A percentile compares a stretch with the other conserved stretches of the same genome.
Evolutionary conservation across 2,329 filamentous ascomycete species (phyloP).

Genomic region (Alternaria metachromatica): DNA sequence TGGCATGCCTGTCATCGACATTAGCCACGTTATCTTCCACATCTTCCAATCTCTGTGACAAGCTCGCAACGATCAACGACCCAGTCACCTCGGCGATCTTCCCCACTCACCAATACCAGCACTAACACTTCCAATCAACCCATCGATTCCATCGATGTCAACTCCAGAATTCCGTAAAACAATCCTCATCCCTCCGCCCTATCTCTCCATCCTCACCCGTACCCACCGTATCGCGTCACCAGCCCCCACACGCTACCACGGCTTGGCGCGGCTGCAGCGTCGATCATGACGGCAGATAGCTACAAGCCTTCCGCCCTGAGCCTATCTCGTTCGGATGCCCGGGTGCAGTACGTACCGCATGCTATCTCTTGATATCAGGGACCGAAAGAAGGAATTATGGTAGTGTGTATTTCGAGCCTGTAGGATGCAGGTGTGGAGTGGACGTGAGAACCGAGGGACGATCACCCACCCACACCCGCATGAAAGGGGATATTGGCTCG

Average conservation of each 20-base stretch:
- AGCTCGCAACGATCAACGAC: background rate
- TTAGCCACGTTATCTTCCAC: background rate
- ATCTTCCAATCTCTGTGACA: background rate
- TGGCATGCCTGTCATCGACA: background rate
- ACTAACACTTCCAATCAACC: background rate
- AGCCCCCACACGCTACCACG: background rate
- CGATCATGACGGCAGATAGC: background rate
- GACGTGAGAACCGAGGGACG: background rate
- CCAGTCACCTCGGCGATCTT: background rate
- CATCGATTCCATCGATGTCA: background rate
- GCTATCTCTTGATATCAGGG: background rate
- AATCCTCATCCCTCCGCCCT: background rate
- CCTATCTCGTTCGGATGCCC: background rate
- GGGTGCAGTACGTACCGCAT: background rate
- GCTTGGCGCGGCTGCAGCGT: constrained; percentile 2
- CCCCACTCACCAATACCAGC: background rate
- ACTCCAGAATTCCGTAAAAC: background rate
- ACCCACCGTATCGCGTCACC: background rate
- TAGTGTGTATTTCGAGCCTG: background rate
- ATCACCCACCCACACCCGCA: background rate
- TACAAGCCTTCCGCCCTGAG: background rate
- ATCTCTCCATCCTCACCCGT: background rate
- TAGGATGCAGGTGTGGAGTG: background rate
- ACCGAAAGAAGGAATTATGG: background rate
- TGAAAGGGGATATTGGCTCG: background rate